phyloP scores from a whole-genome alignment of 2,329 filamentous ascomycete genomes.

The Teratosphaeria epicoccoides region DNA sequence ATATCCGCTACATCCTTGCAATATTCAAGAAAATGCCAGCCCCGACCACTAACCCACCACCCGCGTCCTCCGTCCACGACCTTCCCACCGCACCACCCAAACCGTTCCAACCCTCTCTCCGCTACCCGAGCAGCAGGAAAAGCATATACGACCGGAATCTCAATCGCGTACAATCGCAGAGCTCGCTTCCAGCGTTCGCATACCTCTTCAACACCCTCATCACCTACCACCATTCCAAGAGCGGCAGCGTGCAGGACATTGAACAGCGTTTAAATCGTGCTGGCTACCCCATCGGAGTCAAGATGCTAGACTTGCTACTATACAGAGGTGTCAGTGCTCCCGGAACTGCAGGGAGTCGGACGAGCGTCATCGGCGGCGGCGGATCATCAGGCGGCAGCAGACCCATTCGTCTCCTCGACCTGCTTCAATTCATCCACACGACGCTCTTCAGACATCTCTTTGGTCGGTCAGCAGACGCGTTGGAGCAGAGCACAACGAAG shows the following conservation, averaged over 20 bases:
- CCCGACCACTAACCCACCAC: background rate
- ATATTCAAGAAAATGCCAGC: no score
- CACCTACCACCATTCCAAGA: conserved; percentile 78
- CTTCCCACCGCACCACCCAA: conserved; percentile 16
- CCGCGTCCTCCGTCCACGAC: conserved; percentile 10
- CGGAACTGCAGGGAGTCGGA: background rate
- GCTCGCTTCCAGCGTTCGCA: conserved; percentile 87
- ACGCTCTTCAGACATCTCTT: conserved; percentile 90
- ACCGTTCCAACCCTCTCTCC: conserved; percentile 48
- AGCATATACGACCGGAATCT: conserved; percentile 95
- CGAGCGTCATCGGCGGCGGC: conserved; percentile 43
- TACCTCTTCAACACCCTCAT: conserved; percentile 97
- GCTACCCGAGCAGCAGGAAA: conserved; percentile 86
- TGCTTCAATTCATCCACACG: conserved; percentile 92
- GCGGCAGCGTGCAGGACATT: conserved; percentile 85
- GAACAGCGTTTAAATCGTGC: conserved; percentile 43
- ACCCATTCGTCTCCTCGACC: conserved; percentile 76
- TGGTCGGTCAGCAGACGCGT: conserved; percentile 75
- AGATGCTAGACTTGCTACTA: conserved; percentile 88
- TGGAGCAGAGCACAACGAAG: conserved; percentile 79
- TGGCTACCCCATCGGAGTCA: conserved; percentile 86
- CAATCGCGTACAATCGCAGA: conserved; percentile 78
- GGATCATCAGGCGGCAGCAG: conserved; percentile 49
- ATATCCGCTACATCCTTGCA: no score
- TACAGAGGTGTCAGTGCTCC: conserved; percentile 44